Evolutionary conservation across 139 green algal genomes (phyloP).

Genomic region (Closterium sp.): DNA sequence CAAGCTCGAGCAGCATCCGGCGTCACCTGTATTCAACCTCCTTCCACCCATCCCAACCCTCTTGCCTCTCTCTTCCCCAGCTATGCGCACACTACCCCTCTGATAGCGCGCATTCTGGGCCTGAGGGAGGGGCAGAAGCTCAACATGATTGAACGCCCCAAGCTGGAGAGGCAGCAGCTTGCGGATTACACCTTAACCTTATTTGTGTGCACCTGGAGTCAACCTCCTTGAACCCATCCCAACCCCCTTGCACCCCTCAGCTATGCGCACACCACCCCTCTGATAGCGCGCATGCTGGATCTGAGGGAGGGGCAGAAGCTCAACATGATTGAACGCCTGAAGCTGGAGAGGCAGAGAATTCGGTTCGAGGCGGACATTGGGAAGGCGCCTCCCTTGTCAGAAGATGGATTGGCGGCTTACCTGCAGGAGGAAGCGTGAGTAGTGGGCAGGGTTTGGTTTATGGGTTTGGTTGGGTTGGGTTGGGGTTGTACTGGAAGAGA

Average conservation of each 20-base stretch:
- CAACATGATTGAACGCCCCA: background rate
- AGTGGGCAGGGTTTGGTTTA: background rate
- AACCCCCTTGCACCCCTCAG: background rate
- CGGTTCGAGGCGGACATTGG: conserved; percentile 46
- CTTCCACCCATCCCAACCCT: too few relatives aligned
- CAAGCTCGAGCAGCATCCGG: too few relatives aligned
- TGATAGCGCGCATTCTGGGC: conserved; percentile 32
- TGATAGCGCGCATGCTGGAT: conserved; percentile 36
- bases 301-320: conserved; percentile 44
- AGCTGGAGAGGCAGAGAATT: conserved; percentile 42
- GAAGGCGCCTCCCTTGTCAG: conserved; percentile 32
- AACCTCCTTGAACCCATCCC: background rate
- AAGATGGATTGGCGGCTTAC: conserved; percentile 36
- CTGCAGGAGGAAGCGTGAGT: conserved; percentile 48
- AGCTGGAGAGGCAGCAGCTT: conserved; percentile 6
- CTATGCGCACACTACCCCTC: conserved; percentile 22
- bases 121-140: background rate
- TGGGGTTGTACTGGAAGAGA: background rate
- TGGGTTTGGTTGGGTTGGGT: background rate
- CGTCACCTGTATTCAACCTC: too few relatives aligned
- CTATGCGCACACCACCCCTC: conserved; percentile 18
- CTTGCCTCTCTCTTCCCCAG: background rate
- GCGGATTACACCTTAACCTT: too few relatives aligned
- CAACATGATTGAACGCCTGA: conserved; percentile 34
- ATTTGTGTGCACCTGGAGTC: background rate